Evolutionary conservation across 1,284 basidiomycete genomes (phyloP).

Genomic region (Austroboletus novae-zelandiae): DNA sequence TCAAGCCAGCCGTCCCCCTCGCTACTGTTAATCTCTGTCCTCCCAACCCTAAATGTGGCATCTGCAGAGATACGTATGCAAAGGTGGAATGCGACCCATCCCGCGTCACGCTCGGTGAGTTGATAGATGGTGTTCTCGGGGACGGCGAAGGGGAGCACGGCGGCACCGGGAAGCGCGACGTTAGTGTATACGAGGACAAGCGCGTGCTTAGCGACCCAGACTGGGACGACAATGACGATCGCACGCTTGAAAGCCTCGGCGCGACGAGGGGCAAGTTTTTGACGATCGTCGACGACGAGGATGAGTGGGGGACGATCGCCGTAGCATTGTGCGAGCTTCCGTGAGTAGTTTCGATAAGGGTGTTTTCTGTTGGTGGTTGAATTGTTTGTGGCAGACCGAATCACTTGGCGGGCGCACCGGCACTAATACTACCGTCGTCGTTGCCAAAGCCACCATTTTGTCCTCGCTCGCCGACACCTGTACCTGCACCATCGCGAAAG

Average conservation of each 20-base stretch:
- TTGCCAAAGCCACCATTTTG: constrained; percentile 54
- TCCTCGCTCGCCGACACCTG: constrained; percentile 39
- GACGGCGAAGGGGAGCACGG: constrained; percentile 40
- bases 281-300: constrained; percentile 86
- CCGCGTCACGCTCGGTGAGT: constrained; percentile 65
- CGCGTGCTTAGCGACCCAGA: constrained; percentile 84
- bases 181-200: constrained; percentile 86
- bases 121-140: constrained; percentile 69
- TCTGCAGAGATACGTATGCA: constrained; percentile 86
- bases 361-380: neutral
- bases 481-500: constrained; percentile 47
- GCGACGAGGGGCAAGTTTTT: constrained; percentile 79
- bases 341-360: constrained; percentile 47
- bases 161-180: constrained; percentile 49
- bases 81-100: constrained; percentile 69
- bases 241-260: constrained; percentile 71
- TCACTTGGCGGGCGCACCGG: constrained; percentile 46
- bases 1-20: constrained; percentile 73
- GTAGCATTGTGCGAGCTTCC: constrained; percentile 69
- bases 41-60: constrained; percentile 76
- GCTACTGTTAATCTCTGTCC: constrained; percentile 59
- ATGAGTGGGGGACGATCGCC: constrained; percentile 69
- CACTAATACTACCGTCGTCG: constrained; percentile 60
- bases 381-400: constrained; percentile 40
- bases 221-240: constrained; percentile 80